A percentile compares a stretch with the other conserved stretches of the same genome.
Evolutionary conservation across 768 basidiomycete genomes (phyloP).

Genomic region (Tricholoma sp.): DNA sequence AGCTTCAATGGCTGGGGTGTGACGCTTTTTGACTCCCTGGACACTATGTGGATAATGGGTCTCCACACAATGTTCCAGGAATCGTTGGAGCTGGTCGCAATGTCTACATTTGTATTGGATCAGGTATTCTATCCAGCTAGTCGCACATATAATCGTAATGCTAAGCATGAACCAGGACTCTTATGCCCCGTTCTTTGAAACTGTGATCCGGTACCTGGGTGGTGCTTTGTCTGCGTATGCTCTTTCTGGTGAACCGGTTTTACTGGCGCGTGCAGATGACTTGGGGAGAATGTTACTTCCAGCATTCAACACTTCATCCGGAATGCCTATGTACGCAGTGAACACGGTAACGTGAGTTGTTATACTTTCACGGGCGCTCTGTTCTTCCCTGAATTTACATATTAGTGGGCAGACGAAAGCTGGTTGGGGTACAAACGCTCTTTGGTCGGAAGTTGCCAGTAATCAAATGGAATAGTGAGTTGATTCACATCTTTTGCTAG

Average conservation of each 20-base stretch:
- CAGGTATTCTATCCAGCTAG: constrained; percentile 21
- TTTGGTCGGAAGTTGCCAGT: constrained; percentile 42
- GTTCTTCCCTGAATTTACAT: neutral
- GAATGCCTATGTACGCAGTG: constrained; percentile 65
- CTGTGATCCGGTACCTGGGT: constrained; percentile 80
- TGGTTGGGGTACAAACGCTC: constrained; percentile 25
- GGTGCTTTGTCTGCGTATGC: constrained; percentile 80
- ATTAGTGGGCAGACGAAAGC: constrained; percentile 32
- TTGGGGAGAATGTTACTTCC: constrained; percentile 66
- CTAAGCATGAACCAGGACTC: constrained; percentile 10
- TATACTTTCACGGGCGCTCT: neutral
- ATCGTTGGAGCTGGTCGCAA: constrained; percentile 47
- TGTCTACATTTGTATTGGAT: constrained; percentile 39
- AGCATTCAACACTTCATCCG: constrained; percentile 64
- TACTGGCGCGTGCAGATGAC: constrained; percentile 67
- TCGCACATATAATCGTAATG: neutral
- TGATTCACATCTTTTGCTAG: neutral
- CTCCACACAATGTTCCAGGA: constrained; percentile 58
- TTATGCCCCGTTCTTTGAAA: constrained; percentile 65
- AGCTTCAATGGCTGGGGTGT: constrained; percentile 77
- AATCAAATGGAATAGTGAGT: constrained; percentile 63
- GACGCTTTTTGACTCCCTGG: constrained; percentile 72
- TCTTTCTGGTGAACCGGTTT: constrained; percentile 56
- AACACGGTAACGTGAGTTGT: constrained; percentile 50
- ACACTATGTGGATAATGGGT: constrained; percentile 81